Percentiles rank a stretch among this genome's conserved stretches.
phyloP scores from a whole-genome alignment of 1,284 basidiomycete genomes.

The Pholiota adiposa region DNA sequence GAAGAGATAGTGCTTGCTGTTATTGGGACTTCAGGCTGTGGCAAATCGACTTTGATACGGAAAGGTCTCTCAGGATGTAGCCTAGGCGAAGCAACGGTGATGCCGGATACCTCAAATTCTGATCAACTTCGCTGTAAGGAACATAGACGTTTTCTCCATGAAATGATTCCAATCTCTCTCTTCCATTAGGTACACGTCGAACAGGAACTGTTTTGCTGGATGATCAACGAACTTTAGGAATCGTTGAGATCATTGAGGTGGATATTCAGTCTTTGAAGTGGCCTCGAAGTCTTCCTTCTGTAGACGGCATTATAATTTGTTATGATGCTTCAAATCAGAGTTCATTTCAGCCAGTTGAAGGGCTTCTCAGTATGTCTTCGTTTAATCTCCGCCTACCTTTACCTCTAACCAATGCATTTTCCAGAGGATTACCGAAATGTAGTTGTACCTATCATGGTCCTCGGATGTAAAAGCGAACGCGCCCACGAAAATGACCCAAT shows the following conservation, averaged over 20 bases:
- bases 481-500: constrained; percentile 58
- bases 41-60: constrained; percentile 71
- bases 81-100: constrained; percentile 43
- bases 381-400: constrained; percentile 7
- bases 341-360: constrained; percentile 67
- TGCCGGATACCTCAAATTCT: constrained; percentile 27
- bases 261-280: constrained; percentile 43
- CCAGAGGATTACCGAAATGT: constrained; percentile 60
- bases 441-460: constrained; percentile 63
- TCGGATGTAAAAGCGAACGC: constrained; percentile 79
- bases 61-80: constrained; percentile 66
- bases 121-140: constrained; percentile 46
- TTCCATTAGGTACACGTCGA: constrained; percentile 49
- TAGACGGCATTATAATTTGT: constrained; percentile 75
- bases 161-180: no score
- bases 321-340: constrained; percentile 66
- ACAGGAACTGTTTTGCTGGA: constrained; percentile 45
- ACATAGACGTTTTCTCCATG: no score
- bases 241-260: constrained; percentile 60
- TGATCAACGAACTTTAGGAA: constrained; percentile 46
- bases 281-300: constrained; percentile 53
- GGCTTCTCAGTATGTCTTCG: constrained; percentile 59
- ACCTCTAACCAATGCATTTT: constrained; percentile 16
- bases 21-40: constrained; percentile 69
- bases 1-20: constrained; percentile 60